Conservation (phyloP, 768 basidiomycete genomes). For the Strobilomyces dryophilus region DNA sequence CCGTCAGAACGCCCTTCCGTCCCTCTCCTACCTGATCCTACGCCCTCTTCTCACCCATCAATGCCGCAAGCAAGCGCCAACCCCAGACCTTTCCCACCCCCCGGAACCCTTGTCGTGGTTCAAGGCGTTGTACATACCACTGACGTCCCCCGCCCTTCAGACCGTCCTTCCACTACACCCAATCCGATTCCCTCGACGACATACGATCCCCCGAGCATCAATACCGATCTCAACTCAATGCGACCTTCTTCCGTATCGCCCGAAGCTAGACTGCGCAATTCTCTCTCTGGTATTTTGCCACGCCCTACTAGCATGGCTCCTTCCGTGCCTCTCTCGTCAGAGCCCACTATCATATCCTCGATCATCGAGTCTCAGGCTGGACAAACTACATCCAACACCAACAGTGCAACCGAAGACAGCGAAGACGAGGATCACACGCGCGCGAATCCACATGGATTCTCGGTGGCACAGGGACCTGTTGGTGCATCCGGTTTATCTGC, state of each 20-base stretch:
- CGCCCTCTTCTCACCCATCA: constrained; percentile 17
- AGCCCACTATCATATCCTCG: constrained; percentile 2
- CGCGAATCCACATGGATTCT: constrained; percentile 21
- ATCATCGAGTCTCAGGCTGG: constrained; percentile 3
- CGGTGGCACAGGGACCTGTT: constrained; percentile 23
- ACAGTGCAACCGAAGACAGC: constrained; percentile 5
- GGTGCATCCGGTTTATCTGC: constrained; percentile 48
- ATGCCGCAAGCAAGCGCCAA: constrained; percentile 17
- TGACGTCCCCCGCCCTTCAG: constrained; percentile 46
- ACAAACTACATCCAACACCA: neutral
- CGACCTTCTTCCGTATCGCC: constrained; percentile 25
- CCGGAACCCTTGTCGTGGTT: constrained; percentile 77
- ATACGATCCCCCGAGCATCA: constrained; percentile 4
- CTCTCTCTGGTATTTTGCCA: constrained; percentile 38
- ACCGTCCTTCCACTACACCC: constrained; percentile 17
- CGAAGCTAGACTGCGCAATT: constrained; percentile 30
- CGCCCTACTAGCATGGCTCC: constrained; percentile 34
- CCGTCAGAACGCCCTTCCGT: constrained; percentile 11
- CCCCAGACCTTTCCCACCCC: constrained; percentile 59
- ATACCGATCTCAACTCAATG: constrained; percentile 6
- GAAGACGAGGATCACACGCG: constrained; percentile 16
- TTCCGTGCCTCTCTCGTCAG: constrained; percentile 11
- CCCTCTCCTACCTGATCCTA: constrained; percentile 11
- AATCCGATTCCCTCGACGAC: constrained; percentile 6
- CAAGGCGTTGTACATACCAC: constrained; percentile 81